Evolutionary conservation across 805 yeast species (phyloP).

Genomic region (Vanderwaltozyma yarrowii): DNA sequence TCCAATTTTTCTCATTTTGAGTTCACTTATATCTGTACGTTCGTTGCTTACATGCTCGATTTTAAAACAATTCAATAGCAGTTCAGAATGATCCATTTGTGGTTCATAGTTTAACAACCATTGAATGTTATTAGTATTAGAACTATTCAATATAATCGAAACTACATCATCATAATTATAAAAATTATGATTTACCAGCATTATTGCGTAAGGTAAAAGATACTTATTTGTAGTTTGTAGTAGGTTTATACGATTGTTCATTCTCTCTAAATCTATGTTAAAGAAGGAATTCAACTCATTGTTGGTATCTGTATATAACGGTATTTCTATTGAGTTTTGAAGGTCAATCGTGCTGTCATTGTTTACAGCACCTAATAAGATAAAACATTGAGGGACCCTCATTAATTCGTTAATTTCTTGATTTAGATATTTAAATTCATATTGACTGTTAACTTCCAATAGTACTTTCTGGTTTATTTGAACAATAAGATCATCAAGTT

Average conservation of each 20-base stretch:
- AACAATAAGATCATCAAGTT: neutral
- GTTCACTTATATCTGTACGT: no score
- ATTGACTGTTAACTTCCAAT: slow-evolving; percentile 7
- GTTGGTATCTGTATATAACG: slow-evolving; percentile 2
- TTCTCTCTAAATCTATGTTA: slow-evolving; percentile 2
- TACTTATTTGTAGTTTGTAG: slow-evolving; percentile 4
- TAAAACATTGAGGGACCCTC: slow-evolving; percentile 9
- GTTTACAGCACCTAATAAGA: slow-evolving; percentile 7
- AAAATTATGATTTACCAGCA: slow-evolving; percentile 5
- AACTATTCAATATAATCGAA: neutral
- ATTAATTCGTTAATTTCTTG: neutral
- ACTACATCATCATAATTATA: slow-evolving; percentile 4
- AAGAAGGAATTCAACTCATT: neutral
- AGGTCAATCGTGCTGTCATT: neutral
- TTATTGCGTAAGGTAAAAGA: slow-evolving; percentile 4
- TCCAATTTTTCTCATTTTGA: no score
- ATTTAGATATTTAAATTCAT: slow-evolving; percentile 1
- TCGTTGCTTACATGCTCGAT: neutral
- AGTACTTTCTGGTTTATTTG: slow-evolving; percentile 2
- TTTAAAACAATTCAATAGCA: neutral
- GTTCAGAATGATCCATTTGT: neutral
- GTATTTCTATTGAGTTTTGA: slow-evolving; percentile 4
- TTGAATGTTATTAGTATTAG: neutral
- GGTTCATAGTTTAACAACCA: slow-evolving; percentile 11
- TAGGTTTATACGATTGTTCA: slow-evolving; percentile 5